Evolutionary conservation across 176 grass and related monocot species (phyloP), one percentile per base, ranked within the genome.

Genomic region (Musa itinerans): DNA sequence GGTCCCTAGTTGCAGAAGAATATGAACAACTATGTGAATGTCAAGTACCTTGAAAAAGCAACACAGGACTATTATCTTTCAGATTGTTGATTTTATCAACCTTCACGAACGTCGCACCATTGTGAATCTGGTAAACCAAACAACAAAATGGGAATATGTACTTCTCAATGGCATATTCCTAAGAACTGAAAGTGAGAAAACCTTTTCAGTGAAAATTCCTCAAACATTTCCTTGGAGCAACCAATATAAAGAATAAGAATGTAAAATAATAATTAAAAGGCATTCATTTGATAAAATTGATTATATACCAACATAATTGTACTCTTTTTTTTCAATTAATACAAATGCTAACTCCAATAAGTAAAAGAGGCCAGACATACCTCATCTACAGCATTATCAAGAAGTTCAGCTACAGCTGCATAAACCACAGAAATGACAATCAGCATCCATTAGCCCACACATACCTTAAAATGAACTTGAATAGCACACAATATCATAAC

Each of bases 311-410:
- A 22, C 1, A 69, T 53, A 2, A 43, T 16, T 16, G 16, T 13
- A 57, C 54, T 13, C 54, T 57, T 17, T 68, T 68, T 34, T 68
- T 11, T 6, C 10, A 68, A 34, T n/a, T 15, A 68, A 34, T 23
- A 16, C 14, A 75, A 78, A 78, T 2, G 52, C 64, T 72, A 17
- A 17, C 17, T 22, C 21, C 49, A 70, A 21, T 9, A 74, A 22
- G 66, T 74, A 34, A 63, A 65, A 57, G 25, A 65, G 48, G 13
- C 14, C 6, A 23, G 34, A 73, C 81, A 85, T 80, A 97, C 93
- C 93, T 97, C 93, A 85, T 97, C 93, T 25, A 97, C 93, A 1
- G 90, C 90, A 90, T 97, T 97, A 80, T 97, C 93, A 77, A 97
- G 89, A 83, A 97, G 90, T 81, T 93, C 93, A 29, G 93, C 88